Conservation (phyloP, 2,329 filamentous ascomycete species). For the Phoma sp. region DNA sequence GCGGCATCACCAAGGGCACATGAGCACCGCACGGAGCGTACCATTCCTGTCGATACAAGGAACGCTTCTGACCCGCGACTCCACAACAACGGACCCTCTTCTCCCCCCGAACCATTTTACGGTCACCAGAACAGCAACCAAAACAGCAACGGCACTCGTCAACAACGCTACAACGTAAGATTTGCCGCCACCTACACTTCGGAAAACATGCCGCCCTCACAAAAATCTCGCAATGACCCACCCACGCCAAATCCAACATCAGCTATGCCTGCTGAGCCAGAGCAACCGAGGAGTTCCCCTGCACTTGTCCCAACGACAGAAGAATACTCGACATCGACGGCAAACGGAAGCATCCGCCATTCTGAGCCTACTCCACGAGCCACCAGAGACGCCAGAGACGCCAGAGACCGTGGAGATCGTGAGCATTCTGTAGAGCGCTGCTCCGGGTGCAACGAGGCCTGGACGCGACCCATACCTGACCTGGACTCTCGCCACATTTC, state of each 20-base stretch:
- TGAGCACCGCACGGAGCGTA: slow-evolving; percentile 17
- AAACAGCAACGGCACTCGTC: slow-evolving; percentile 22
- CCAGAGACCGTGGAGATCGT: slow-evolving; percentile 12
- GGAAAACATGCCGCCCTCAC: slow-evolving; percentile 28
- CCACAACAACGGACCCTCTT: slow-evolving; percentile 15
- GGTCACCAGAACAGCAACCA: slow-evolving; percentile 17
- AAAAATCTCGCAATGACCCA: slow-evolving; percentile 27
- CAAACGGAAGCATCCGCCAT: slow-evolving; percentile 5
- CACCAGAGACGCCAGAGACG: slow-evolving; percentile 5
- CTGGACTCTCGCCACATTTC: slow-evolving; percentile 17
- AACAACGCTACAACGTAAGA: slow-evolving; percentile 36
- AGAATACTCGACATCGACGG: slow-evolving; percentile 10
- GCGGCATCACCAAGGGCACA: slow-evolving; percentile 18
- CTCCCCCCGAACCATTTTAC: slow-evolving; percentile 10
- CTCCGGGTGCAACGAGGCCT: slow-evolving; percentile 27
- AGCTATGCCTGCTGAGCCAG: slow-evolving; percentile 7
- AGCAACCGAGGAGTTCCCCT: slow-evolving; percentile 13
- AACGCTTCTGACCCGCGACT: slow-evolving; percentile 10
- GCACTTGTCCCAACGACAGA: slow-evolving; percentile 14
- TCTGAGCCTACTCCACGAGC: slow-evolving; percentile 9
- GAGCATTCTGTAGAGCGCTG: slow-evolving; percentile 30
- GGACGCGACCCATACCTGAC: slow-evolving; percentile 27
- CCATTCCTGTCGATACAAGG: slow-evolving; percentile 4
- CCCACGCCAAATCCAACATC: slow-evolving; percentile 11
- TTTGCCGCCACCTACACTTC: slow-evolving; percentile 31